Conservation (phyloP, 192 early-diverging fungal species). For the Helicostylum pulchrum region DNA sequence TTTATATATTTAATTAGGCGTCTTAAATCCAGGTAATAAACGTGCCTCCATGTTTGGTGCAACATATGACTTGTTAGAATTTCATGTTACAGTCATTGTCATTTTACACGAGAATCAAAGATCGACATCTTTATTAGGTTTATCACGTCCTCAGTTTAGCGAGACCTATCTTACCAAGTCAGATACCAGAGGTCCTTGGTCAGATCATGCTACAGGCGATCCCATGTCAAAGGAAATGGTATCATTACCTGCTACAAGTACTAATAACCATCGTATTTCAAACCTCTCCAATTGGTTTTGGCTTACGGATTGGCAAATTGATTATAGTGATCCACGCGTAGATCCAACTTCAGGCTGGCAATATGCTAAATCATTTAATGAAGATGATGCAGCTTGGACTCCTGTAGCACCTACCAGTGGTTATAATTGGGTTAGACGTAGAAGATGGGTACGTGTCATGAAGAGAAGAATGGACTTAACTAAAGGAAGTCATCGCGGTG, state of each 20-base stretch:
- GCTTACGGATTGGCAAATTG: slow-evolving; percentile 80
- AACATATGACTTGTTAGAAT: slow-evolving; percentile 40
- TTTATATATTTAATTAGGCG: not conserved
- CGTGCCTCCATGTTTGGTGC: slow-evolving; percentile 31
- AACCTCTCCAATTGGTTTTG: slow-evolving; percentile 64
- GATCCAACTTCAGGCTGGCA: slow-evolving; percentile 72
- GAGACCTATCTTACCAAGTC: slow-evolving; percentile 40
- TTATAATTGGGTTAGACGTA: slow-evolving; percentile 58
- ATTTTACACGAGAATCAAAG: slow-evolving; percentile 72
- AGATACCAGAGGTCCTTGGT: slow-evolving; percentile 65
- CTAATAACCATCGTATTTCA: slow-evolving; percentile 18
- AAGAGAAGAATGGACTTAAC: slow-evolving; percentile 59
- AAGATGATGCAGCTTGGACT: slow-evolving; percentile 51
- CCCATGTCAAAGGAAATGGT: slow-evolving; percentile 52
- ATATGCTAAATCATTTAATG: slow-evolving; percentile 59
- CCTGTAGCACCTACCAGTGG: slow-evolving; percentile 44
- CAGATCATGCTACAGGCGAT: slow-evolving; percentile 46
- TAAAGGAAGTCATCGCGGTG: slow-evolving; percentile 15
- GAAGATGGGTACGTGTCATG: slow-evolving; percentile 77
- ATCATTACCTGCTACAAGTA: slow-evolving; percentile 38
- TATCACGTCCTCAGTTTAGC: slow-evolving; percentile 53
- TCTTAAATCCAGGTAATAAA: slow-evolving; percentile 13
- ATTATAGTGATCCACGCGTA: slow-evolving; percentile 53
- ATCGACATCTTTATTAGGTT: slow-evolving; percentile 45
- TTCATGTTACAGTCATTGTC: slow-evolving; percentile 58